These are phyloP conservation scores for Penicillium polonicum DNA, from an alignment of 2,329 filamentous ascomycete species.

Conservation along the genomic window DNA sequence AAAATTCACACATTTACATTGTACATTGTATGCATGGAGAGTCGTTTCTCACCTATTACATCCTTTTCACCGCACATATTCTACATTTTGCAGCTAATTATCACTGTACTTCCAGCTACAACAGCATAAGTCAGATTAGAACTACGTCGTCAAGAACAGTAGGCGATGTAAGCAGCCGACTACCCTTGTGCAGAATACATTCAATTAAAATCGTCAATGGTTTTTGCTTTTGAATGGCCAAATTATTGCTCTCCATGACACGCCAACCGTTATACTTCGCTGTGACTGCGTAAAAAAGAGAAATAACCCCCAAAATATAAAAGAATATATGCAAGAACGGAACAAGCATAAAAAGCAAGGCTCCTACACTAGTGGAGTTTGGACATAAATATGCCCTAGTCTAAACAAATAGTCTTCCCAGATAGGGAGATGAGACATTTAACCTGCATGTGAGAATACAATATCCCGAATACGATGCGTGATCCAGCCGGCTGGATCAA, in stretches of 20 bases:
- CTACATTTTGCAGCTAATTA: neutral
- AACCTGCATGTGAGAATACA: neutral
- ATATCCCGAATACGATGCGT: neutral
- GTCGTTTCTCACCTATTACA: neutral
- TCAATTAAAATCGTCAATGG: neutral
- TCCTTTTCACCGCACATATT: neutral
- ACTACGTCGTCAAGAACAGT: neutral
- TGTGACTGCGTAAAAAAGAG: conserved; percentile 9
- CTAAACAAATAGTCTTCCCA: neutral
- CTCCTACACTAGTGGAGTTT: neutral
- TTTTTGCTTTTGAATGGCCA: conserved; percentile 5
- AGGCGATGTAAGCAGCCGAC: neutral
- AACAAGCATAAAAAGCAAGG: conserved; percentile 4
- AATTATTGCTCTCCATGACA: conserved; percentile 14
- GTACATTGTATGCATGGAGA: no score
- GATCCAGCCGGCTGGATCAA: conserved; percentile 3
- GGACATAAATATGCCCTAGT: neutral
- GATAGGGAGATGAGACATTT: neutral
- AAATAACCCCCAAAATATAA: conserved; percentile 7
- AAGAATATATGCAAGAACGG: conserved; percentile 11
- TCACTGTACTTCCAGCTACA: neutral
- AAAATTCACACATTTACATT: neutral
- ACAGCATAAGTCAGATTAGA: neutral
- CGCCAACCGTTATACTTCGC: conserved; percentile 19
- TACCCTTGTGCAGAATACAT: neutral